Evolutionary conservation across 2,329 filamentous ascomycete species (phyloP).

Genomic region (Epichloe aotearoae): DNA sequence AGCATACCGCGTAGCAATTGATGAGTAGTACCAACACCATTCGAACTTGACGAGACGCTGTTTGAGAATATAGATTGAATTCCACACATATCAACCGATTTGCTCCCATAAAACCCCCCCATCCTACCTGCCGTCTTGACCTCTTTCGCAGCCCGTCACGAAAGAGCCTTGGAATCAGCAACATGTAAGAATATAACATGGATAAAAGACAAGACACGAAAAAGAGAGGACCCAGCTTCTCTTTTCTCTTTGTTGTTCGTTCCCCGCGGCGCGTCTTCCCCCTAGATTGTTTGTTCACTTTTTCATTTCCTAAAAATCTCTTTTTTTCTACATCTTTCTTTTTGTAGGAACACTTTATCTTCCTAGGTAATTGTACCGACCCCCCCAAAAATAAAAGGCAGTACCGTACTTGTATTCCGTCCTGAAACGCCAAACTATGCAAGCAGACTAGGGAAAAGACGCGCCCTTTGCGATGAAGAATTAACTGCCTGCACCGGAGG

Average conservation of each 20-base stretch:
- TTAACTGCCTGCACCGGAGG: neutral
- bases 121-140: neutral
- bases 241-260: neutral
- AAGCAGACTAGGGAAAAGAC: conserved; percentile 25
- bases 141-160: neutral
- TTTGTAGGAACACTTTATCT: neutral
- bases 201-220: neutral
- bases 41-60: neutral
- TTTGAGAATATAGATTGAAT: neutral
- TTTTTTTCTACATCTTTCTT: neutral
- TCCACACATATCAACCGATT: conserved; percentile 1
- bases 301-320: neutral
- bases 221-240: neutral
- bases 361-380: too few relatives aligned
- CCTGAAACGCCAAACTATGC: conserved; percentile 29
- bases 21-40: neutral
- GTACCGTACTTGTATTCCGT: conserved; percentile 12
- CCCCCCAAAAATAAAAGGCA: neutral
- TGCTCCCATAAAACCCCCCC: neutral
- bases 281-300: neutral
- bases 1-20: neutral
- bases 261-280: neutral
- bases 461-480: neutral
- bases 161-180: neutral
- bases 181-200: neutral